Evolutionary conservation across 2,329 filamentous ascomycete genomes (phyloP).

Genomic region (Pseudogymnoascus sp.): DNA sequence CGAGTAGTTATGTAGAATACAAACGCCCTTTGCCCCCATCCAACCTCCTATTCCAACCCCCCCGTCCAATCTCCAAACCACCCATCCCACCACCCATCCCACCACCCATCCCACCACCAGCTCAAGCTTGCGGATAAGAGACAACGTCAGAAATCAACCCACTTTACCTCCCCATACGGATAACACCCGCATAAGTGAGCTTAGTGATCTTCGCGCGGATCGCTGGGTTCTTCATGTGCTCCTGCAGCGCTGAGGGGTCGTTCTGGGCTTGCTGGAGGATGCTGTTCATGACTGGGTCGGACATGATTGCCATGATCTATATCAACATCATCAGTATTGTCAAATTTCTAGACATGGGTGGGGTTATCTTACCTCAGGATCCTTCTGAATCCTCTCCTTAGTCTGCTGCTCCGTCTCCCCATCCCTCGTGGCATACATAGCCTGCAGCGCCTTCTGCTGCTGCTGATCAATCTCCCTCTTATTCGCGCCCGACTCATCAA

Average conservation of each 20-base stretch:
- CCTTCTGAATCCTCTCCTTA: conserved; percentile 77
- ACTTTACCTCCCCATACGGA: conserved; percentile 54
- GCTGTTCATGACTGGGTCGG: conserved; percentile 95
- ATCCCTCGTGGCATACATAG: conserved; percentile 83
- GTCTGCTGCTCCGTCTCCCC: conserved; percentile 97
- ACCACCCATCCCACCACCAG: neutral
- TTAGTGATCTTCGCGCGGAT: conserved; percentile 90
- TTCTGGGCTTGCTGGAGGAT: conserved; percentile 95
- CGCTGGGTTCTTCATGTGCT: conserved; percentile 91
- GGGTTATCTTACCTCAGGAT: conserved; percentile 66
- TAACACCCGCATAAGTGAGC: conserved; percentile 85
- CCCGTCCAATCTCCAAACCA: neutral
- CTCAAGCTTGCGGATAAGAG: neutral
- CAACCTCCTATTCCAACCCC: neutral
- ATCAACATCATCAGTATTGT: neutral
- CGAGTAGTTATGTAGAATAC: neutral
- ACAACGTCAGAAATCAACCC: neutral
- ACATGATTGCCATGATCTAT: conserved; percentile 77
- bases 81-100: neutral
- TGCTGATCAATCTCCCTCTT: conserved; percentile 86
- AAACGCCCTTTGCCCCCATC: neutral
- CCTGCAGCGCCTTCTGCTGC: conserved; percentile 82
- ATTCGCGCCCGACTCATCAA: conserved; percentile 66
- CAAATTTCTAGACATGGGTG: neutral
- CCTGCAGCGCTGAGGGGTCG: conserved; percentile 83